These are phyloP conservation scores for Cichorium intybus DNA, from an alignment of 140 eudicot genomes.

Conservation along the genomic window DNA sequence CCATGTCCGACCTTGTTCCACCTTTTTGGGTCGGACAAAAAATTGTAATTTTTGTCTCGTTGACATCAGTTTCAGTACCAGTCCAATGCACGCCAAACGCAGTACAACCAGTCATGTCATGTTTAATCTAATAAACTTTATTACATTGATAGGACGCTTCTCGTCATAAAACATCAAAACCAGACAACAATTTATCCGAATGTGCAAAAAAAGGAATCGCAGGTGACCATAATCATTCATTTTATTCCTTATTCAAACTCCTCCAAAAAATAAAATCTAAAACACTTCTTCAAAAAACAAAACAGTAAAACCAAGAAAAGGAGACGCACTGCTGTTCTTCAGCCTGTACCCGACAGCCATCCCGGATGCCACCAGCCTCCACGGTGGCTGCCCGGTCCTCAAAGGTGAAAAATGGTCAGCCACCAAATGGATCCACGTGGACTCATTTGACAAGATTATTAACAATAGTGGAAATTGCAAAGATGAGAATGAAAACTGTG, in stretches of 20 bases:
- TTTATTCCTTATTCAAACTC: neutral
- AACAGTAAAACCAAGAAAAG: constrained; percentile 89
- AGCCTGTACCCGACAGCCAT: constrained; percentile 75
- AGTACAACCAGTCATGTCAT: neutral
- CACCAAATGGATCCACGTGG: constrained; percentile 98
- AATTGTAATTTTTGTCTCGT: neutral
- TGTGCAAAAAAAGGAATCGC: constrained; percentile 90
- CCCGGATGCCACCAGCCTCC: constrained; percentile 76
- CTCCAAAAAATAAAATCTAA: constrained; percentile 6
- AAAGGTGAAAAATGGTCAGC: constrained; percentile 99
- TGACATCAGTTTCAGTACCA: neutral
- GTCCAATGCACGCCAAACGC: neutral
- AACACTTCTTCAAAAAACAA: neutral
- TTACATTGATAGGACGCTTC: constrained; percentile 37
- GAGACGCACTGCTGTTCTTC: constrained; percentile 95
- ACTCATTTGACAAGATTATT: constrained; percentile 68
- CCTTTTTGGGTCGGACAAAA: neutral
- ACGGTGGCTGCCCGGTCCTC: constrained; percentile 88
- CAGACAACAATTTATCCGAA: constrained; percentile 69
- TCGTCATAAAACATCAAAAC: constrained; percentile 50
- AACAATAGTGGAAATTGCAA: constrained; percentile 58
- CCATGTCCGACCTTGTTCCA: neutral
- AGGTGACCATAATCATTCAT: constrained; percentile 40
- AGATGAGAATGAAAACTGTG: constrained; percentile 69
- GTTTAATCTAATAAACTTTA: constrained; percentile 4